Conservation (phyloP, 768 basidiomycete species). For the Zangia roseola region DNA sequence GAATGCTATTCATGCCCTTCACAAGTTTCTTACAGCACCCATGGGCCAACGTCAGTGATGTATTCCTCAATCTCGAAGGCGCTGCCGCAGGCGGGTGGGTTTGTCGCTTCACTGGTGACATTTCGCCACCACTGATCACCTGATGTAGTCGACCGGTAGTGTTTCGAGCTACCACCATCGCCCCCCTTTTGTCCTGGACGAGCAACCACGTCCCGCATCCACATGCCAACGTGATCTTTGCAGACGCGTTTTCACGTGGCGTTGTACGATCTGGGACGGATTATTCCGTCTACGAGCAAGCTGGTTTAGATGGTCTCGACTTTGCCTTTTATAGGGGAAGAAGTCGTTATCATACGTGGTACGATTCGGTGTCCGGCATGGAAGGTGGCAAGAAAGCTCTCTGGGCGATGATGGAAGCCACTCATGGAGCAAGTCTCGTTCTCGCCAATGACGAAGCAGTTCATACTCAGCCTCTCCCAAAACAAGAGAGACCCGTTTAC, state of each 20-base stretch:
- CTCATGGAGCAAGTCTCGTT: slow-evolving; percentile 51
- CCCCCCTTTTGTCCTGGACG: slow-evolving; percentile 53
- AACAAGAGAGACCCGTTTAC: slow-evolving; percentile 48
- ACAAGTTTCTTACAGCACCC: slow-evolving; percentile 69
- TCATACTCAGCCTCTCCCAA: slow-evolving; percentile 24
- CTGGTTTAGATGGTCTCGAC: slow-evolving; percentile 68
- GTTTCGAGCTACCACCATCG: slow-evolving; percentile 67
- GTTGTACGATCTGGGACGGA: slow-evolving; percentile 71
- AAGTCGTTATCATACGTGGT: slow-evolving; percentile 74
- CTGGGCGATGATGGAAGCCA: slow-evolving; percentile 79
- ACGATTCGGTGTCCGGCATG: slow-evolving; percentile 63
- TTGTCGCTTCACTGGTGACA: background rate
- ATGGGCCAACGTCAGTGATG: slow-evolving; percentile 63
- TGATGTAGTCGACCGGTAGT: slow-evolving; percentile 63
- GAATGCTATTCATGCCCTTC: background rate
- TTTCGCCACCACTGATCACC: background rate
- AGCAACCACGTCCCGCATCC: slow-evolving; percentile 53
- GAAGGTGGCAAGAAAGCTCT: slow-evolving; percentile 54
- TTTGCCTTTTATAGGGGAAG: slow-evolving; percentile 76
- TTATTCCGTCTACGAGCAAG: slow-evolving; percentile 61
- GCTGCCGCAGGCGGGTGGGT: slow-evolving; percentile 73
- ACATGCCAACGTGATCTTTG: slow-evolving; percentile 67
- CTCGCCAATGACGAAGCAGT: slow-evolving; percentile 47
- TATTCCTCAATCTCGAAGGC: slow-evolving; percentile 82
- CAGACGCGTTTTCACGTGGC: slow-evolving; percentile 67